Evolutionary conservation across 805 yeast genomes (phyloP).

Genomic region (Wickerhamiella occidentalis): DNA sequence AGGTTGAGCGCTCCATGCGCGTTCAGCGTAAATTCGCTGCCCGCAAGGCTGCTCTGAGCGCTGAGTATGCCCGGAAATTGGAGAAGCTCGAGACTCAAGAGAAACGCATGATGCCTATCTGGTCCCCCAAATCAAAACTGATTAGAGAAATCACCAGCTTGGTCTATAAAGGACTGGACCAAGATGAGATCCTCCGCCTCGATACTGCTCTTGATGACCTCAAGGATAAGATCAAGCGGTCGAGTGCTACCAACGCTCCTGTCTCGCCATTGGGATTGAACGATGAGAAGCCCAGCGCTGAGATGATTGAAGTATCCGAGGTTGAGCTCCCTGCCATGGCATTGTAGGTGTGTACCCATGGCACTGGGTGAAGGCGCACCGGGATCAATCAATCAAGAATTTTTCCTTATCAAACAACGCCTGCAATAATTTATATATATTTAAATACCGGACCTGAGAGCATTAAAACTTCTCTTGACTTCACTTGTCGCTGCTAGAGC

Average conservation of each 20-base stretch:
- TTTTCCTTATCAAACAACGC: no score
- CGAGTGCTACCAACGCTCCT: not conserved
- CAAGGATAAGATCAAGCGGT: slow-evolving; percentile 11
- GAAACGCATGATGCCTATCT: slow-evolving; percentile 15
- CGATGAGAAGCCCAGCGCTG: slow-evolving; percentile 4
- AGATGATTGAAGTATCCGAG: slow-evolving; percentile 4
- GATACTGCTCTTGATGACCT: slow-evolving; percentile 12
- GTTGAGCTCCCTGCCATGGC: slow-evolving; percentile 1
- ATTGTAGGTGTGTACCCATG: not conserved
- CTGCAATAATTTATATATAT: no score
- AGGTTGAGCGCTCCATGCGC: slow-evolving; percentile 13
- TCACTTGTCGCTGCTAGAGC: no score
- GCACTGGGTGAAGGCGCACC: no score
- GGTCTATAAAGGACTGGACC: slow-evolving; percentile 12
- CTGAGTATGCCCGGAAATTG: slow-evolving; percentile 14
- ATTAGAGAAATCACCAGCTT: slow-evolving; percentile 14
- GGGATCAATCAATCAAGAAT: no score
- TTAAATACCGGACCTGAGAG: no score
- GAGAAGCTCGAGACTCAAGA: slow-evolving; percentile 15
- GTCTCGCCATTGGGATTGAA: not conserved
- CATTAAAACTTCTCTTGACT: no score
- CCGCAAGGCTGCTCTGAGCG: slow-evolving; percentile 12
- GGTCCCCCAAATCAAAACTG: slow-evolving; percentile 15
- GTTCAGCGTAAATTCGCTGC: slow-evolving; percentile 17
- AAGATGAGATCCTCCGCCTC: slow-evolving; percentile 10